These are phyloP conservation scores for Linum tenue DNA, from an alignment of 345 rosid species.

Conservation along the genomic window DNA sequence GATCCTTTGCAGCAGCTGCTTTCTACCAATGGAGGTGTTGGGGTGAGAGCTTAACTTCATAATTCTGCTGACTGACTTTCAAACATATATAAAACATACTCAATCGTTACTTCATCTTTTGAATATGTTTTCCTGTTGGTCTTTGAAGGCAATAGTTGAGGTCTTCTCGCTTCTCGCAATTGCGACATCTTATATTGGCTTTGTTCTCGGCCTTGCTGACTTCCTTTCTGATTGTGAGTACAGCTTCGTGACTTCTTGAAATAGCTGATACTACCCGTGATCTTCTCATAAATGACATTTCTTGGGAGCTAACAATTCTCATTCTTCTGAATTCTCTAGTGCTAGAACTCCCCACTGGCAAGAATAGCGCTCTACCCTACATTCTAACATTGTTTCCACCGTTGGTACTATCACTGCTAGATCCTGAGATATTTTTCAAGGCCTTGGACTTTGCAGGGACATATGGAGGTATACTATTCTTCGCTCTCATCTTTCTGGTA, in stretches of 20 bases:
- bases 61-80: neutral
- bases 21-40: conserved; percentile 50
- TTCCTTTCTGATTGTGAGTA: conserved; percentile 84
- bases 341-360: conserved; percentile 51
- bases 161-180: conserved; percentile 80
- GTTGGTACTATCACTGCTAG: conserved; percentile 50
- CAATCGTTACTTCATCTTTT: conserved; percentile 5
- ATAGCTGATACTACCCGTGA: neutral
- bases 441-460: conserved; percentile 95
- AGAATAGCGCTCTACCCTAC: conserved; percentile 57
- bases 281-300: neutral
- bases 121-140: conserved; percentile 8
- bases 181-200: conserved; percentile 83
- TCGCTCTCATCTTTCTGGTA: neutral
- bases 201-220: conserved; percentile 78
- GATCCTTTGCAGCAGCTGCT: conserved; percentile 78
- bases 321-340: conserved; percentile 30
- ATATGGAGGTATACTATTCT: conserved; percentile 59
- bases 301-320: neutral
- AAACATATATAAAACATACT: conserved; percentile 3
- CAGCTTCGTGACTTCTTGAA: neutral
- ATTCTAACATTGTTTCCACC: conserved; percentile 76
- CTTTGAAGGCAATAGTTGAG: conserved; percentile 67
- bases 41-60: conserved; percentile 49
- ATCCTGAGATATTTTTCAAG: conserved; percentile 88